A percentile compares a stretch with the other conserved stretches of the same genome.
Conservation (phyloP, 768 basidiomycete species). For the Cyathus striatus region DNA sequence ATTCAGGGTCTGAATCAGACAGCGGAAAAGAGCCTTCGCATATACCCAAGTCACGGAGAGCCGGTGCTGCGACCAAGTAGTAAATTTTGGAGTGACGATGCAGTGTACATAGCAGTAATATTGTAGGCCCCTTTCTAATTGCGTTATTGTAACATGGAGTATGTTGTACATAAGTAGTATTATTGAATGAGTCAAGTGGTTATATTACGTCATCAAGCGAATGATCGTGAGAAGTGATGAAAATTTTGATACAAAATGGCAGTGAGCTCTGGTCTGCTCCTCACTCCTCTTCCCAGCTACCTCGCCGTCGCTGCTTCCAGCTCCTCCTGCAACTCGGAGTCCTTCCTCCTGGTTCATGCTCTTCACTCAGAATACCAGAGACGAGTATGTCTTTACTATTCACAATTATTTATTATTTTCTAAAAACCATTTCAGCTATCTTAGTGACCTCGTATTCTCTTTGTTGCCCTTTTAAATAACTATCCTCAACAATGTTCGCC, state of each 20-base stretch:
- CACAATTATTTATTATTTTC: conserved; percentile 1
- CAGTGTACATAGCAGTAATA: background rate
- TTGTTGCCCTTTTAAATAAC: conserved; percentile 40
- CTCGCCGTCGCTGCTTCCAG: conserved; percentile 6
- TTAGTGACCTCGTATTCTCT: conserved; percentile 88
- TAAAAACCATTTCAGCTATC: conserved; percentile 51
- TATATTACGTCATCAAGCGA: too few relatives aligned
- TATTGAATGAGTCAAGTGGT: too few relatives aligned
- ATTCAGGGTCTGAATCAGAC: conserved; percentile 43
- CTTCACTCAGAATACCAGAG: conserved; percentile 83
- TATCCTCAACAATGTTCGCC: conserved; percentile 43
- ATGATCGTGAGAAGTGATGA: too few relatives aligned
- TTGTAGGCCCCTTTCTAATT: conserved; percentile 1
- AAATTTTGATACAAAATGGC: too few relatives aligned
- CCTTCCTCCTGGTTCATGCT: conserved; percentile 51
- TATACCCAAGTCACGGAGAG: conserved; percentile 54
- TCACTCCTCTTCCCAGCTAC: too few relatives aligned
- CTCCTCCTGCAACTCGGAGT: conserved; percentile 13
- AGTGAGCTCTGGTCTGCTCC: too few relatives aligned
- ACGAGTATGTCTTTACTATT: conserved; percentile 58
- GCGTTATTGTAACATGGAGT: too few relatives aligned
- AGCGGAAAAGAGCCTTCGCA: conserved; percentile 40
- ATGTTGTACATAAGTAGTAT: too few relatives aligned
- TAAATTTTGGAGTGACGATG: too few relatives aligned
- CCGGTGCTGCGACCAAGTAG: conserved; percentile 29